Base-by-base conservation (phyloP, 352 stramenopile species). In the Globisporangium okanoganense region DNA sequence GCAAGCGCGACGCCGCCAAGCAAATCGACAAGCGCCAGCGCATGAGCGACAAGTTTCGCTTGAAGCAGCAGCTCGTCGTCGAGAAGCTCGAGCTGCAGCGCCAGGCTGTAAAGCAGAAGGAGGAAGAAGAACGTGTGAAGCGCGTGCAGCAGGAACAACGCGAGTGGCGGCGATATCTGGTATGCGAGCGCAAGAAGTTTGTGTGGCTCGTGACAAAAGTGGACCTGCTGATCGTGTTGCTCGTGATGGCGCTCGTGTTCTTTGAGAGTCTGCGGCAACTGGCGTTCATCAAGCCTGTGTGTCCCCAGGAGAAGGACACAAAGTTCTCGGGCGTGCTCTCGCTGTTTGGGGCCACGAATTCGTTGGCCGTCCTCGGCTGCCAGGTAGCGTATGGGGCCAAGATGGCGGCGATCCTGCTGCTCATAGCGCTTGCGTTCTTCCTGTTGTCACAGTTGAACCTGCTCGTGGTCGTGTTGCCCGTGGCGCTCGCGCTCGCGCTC, bases 161-260 rank as follows among this genome's bases (percentile, higher is more conserved):
- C 18, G 62, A 49, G 16, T 70, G 82, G 29, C 38, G 74, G 14
- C 73, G 76, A 29, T 68, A 82, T 16, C 70, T 61, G 49, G 67
- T 69, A 18, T 48, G 59, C 0, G 54, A 64, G 10, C 77, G 82
- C 25, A 69, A 73, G 45, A 64, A 62, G 18, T 88, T 88, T 36
- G 79, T 88, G 22, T 85, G 78, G 76, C 73, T 61, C 33, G 64
- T 92, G 43, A 90, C 79, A 2, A 92, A 90, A 66, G 53, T 79
- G 4, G 77, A 94, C 48, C 67, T 90, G n/a, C 44, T 94, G 9
- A 68, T 94, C 7, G 79, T 92, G 40, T 58, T 90, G 31, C 60
- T 92, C 24, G 82, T 90, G 29, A 86, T 90, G 77, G 78, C 66
- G 13, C 66, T 92, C 33, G 82, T 91, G 22, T 94, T 92, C 58